Percentiles rank a stretch among this genome's conserved stretches.
Conservation (phyloP, 2,329 filamentous ascomycete species). For the Cadophora luteo-olivacea region DNA sequence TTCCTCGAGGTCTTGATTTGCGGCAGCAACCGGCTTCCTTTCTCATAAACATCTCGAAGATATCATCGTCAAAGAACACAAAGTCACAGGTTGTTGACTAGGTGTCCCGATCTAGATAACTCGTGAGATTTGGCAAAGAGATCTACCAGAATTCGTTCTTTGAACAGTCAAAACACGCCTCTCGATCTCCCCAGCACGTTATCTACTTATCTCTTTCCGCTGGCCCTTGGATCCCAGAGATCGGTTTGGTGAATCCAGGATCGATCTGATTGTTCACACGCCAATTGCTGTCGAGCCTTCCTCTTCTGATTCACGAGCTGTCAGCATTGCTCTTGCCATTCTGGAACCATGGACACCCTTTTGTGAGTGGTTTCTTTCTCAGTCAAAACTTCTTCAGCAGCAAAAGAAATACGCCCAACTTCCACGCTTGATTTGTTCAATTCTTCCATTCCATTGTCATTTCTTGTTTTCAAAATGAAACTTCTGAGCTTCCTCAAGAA, state of each 20-base stretch:
- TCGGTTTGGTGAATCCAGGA: neutral
- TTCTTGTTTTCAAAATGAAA: neutral
- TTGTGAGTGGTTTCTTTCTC: conserved; percentile 48
- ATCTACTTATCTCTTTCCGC: conserved; percentile 1
- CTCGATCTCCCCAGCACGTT: neutral
- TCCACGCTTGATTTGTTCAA: neutral
- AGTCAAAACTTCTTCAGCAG: neutral
- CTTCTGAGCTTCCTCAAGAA: neutral
- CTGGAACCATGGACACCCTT: conserved; percentile 53
- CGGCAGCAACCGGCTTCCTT: neutral
- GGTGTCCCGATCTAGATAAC: neutral
- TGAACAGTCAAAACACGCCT: neutral
- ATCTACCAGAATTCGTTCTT: neutral
- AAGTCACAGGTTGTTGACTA: neutral
- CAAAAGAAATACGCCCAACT: neutral
- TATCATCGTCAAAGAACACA: neutral
- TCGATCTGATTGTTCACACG: neutral
- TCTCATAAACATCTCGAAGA: conserved; percentile 1
- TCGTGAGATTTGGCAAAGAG: too few relatives aligned
- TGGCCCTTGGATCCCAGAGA: neutral
- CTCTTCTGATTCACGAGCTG: conserved; percentile 1
- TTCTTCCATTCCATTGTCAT: neutral
- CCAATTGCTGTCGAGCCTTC: conserved; percentile 1
- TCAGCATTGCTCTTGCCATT: neutral
- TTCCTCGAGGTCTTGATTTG: conserved; percentile 1